phyloP scores from a whole-genome alignment of 805 yeast species.

The Saccharomyces mikatae region DNA sequence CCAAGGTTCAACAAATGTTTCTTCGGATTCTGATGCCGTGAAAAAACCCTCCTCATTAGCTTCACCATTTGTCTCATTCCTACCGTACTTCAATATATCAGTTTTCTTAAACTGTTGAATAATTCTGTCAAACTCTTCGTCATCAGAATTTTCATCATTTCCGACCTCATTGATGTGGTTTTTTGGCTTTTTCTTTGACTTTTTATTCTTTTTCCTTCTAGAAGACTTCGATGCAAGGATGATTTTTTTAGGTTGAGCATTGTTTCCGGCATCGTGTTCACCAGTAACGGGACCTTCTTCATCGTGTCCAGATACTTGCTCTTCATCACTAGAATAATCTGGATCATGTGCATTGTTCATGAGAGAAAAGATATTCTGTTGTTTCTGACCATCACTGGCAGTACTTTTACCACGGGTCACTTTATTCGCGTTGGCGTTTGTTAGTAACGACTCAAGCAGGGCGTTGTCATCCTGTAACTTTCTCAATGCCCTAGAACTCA shows the following conservation, averaged over 20 bases:
- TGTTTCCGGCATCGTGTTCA: slow-evolving; percentile 3
- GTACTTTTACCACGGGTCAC: slow-evolving; percentile 1
- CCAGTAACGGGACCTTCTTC: slow-evolving; percentile 7
- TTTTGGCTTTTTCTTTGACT: slow-evolving; percentile 19
- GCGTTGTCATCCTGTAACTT: slow-evolving; percentile 29
- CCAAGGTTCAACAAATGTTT: neutral
- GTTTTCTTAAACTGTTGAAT: slow-evolving; percentile 37
- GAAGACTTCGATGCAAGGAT: slow-evolving; percentile 15
- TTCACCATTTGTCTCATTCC: slow-evolving; percentile 9
- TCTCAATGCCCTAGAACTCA: slow-evolving; percentile 33
- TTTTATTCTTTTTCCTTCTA: slow-evolving; percentile 17
- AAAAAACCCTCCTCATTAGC: slow-evolving; percentile 35
- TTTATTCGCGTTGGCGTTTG: slow-evolving; percentile 1
- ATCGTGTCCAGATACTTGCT: slow-evolving; percentile 4
- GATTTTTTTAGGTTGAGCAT: slow-evolving; percentile 3
- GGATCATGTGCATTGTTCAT: slow-evolving; percentile 19
- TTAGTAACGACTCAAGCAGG: slow-evolving; percentile 17
- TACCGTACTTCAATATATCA: slow-evolving; percentile 15
- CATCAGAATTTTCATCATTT: slow-evolving; percentile 31
- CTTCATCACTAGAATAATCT: slow-evolving; percentile 8
- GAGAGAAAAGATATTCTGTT: slow-evolving; percentile 23
- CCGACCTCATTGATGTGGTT: slow-evolving; percentile 8
- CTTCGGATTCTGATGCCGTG: slow-evolving; percentile 32
- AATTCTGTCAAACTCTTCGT: slow-evolving; percentile 52
- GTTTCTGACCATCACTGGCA: slow-evolving; percentile 1